phyloP scores from a whole-genome alignment of 2,329 filamentous ascomycete species.

The Trichoderma gracile region DNA sequence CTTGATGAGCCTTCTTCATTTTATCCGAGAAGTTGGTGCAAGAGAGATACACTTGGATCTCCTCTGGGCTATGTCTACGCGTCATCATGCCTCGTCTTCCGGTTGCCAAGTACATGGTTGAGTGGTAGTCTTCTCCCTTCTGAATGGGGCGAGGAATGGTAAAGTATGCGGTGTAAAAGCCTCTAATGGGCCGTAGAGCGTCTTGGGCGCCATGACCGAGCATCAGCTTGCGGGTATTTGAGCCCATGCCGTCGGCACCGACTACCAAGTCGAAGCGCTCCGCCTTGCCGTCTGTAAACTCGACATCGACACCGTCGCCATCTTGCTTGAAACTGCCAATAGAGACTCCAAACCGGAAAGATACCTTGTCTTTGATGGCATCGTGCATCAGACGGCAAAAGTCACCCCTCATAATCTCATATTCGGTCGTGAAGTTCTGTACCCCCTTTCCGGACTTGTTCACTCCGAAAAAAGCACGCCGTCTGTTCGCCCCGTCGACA shows the following conservation, averaged over 20 bases:
- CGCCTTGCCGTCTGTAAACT: conserved; percentile 26
- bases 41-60: conserved; percentile 31
- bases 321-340: conserved; percentile 34
- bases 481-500: conserved; percentile 44
- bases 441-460: conserved; percentile 9
- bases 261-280: conserved; percentile 28
- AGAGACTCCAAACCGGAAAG: conserved; percentile 36
- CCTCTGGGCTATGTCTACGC: conserved; percentile 32
- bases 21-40: conserved; percentile 32
- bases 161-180: conserved; percentile 42
- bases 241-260: conserved; percentile 29
- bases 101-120: conserved; percentile 38
- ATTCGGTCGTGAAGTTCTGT: conserved; percentile 47
- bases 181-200: not conserved
- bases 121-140: conserved; percentile 27
- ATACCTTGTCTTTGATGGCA: conserved; percentile 31
- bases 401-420: conserved; percentile 58
- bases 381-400: conserved; percentile 48
- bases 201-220: conserved; percentile 20
- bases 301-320: conserved; percentile 27
- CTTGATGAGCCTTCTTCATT: conserved; percentile 29
- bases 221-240: conserved; percentile 26
- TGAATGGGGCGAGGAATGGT: conserved; percentile 36
- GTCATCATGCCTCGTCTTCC: conserved; percentile 41
- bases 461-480: conserved; percentile 41